Evolutionary conservation across 1,284 basidiomycete genomes (phyloP).

Genomic region (Tausonia pullulans): DNA sequence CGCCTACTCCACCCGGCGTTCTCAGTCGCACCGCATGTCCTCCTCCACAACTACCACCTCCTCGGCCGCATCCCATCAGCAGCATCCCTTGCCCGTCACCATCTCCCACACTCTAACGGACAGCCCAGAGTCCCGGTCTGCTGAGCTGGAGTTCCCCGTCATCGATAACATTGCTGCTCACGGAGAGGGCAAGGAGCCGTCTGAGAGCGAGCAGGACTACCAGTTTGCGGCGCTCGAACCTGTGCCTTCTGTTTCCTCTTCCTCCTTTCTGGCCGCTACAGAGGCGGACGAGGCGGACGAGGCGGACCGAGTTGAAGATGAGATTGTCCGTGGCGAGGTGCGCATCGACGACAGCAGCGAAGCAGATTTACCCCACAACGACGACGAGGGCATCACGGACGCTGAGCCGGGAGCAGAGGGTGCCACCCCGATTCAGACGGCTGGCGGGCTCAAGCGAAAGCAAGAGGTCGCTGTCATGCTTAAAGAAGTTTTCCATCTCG

Average conservation of each 20-base stretch:
- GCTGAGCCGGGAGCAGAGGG: slow-evolving; percentile 18
- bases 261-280: no score
- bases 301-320: slow-evolving; percentile 46
- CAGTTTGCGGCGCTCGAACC: no score
- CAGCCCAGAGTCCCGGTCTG: no score
- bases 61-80: slow-evolving; percentile 35
- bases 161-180: background rate
- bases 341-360: slow-evolving; percentile 34
- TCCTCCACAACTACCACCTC: slow-evolving; percentile 24
- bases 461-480: slow-evolving; percentile 68
- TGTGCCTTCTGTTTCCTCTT: no score
- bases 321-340: slow-evolving; percentile 23
- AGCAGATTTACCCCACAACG: slow-evolving; percentile 42
- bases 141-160: no score
- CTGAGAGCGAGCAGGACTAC: no score
- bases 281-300: slow-evolving; percentile 19
- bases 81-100: slow-evolving; percentile 23
- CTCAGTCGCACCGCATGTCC: slow-evolving; percentile 30
- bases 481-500: slow-evolving; percentile 69
- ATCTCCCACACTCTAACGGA: background rate
- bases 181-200: background rate
- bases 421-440: slow-evolving; percentile 21
- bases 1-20: slow-evolving; percentile 32
- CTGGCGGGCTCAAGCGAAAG: slow-evolving; percentile 48
- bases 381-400: background rate